Evolutionary conservation across 768 basidiomycete genomes (phyloP).

Genomic region (Lyophyllum decastes): DNA sequence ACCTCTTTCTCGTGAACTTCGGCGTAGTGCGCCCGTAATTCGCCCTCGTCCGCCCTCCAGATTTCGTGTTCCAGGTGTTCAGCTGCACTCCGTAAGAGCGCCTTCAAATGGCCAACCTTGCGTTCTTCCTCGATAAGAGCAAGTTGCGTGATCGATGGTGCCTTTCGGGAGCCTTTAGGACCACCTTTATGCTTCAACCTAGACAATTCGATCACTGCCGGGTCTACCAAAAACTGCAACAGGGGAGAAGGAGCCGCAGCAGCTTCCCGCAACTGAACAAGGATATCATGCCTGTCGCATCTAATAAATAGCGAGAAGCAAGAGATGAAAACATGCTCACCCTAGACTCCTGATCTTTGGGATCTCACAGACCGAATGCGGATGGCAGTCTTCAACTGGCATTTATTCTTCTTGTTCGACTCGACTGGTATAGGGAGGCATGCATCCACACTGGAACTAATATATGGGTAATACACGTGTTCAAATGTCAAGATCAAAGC

Average conservation of each 20-base stretch:
- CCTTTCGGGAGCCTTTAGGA: constrained; percentile 34
- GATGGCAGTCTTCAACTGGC: constrained; percentile 1
- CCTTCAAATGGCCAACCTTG: constrained; percentile 55
- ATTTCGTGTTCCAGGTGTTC: constrained; percentile 60
- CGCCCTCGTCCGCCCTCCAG: constrained; percentile 52
- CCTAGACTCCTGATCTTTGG: constrained; percentile 2
- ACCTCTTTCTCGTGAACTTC: constrained; percentile 49
- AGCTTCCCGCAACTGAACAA: constrained; percentile 43
- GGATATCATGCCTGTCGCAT: constrained; percentile 28
- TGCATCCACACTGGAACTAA: not conserved
- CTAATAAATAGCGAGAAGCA: not conserved
- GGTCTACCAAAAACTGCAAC: constrained; percentile 44
- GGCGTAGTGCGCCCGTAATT: constrained; percentile 50
- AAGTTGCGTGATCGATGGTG: constrained; percentile 41
- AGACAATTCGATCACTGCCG: constrained; percentile 38
- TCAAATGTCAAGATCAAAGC: not conserved
- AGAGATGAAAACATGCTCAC: constrained; percentile 5
- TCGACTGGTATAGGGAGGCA: not conserved
- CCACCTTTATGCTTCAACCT: constrained; percentile 29
- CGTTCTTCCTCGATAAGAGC: constrained; percentile 54
- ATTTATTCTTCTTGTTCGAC: not conserved
- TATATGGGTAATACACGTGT: not conserved
- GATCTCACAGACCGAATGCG: not conserved
- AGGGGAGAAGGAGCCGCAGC: constrained; percentile 47
- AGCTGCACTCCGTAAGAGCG: constrained; percentile 48